Percentiles rank a stretch among this genome's conserved stretches.
Evolutionary conservation across 306 rosid genomes (phyloP).

Genomic region (Dryas drummondii): DNA sequence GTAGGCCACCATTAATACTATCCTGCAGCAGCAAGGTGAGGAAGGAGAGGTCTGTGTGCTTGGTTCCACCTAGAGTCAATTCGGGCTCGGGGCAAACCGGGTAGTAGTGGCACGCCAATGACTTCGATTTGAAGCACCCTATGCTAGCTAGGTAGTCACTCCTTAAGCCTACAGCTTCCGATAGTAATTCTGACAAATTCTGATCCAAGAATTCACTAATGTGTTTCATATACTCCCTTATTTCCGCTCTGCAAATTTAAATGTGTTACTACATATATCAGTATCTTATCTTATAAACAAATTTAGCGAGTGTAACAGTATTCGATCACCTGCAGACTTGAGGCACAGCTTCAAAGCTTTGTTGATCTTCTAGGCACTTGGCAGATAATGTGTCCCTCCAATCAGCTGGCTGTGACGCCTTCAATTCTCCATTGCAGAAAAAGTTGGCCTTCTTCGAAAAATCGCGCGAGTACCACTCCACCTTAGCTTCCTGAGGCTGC

Average conservation of each 20-base stretch:
- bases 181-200: constrained; percentile 10
- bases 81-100: constrained; percentile 31
- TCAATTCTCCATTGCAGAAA: constrained; percentile 48
- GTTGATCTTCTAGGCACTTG: constrained; percentile 2
- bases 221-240: constrained; percentile 15
- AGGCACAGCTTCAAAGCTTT: constrained; percentile 15
- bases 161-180: constrained; percentile 28
- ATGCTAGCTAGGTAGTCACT: constrained; percentile 20
- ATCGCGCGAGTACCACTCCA: constrained; percentile 42
- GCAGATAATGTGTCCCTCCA: constrained; percentile 35
- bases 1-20: constrained; percentile 21
- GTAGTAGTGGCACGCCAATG: constrained; percentile 22
- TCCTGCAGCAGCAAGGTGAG: constrained; percentile 29
- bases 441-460: constrained; percentile 29
- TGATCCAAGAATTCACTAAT: not conserved
- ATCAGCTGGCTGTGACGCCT: constrained; percentile 14
- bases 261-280: too few relatives aligned
- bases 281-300: too few relatives aligned
- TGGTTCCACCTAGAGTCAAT: constrained; percentile 20
- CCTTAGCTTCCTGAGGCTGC: constrained; percentile 47
- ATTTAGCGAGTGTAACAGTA: not conserved
- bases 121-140: constrained; percentile 21
- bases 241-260: constrained; percentile 9
- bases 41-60: constrained; percentile 23
- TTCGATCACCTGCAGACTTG: constrained; percentile 21